Evolutionary conservation across 805 yeast species (phyloP).

Genomic region (Lipomyces mesembrius): DNA sequence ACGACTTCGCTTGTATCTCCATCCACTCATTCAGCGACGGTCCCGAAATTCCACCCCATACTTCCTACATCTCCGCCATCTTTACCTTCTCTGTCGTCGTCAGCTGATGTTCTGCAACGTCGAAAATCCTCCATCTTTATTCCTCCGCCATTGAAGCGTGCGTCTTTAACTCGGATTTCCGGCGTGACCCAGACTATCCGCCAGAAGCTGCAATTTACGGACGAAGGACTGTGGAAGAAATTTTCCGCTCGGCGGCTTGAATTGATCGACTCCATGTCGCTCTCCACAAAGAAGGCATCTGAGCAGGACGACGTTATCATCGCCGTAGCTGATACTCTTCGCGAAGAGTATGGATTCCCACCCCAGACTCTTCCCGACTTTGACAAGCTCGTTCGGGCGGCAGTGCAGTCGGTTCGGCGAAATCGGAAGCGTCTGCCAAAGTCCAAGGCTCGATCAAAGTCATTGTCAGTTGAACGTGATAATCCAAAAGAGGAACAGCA

Average conservation of each 20-base stretch:
- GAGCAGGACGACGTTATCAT: constrained; percentile 87
- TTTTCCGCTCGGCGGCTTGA: constrained; percentile 90
- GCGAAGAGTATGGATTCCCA: constrained; percentile 78
- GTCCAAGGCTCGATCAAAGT: constrained; percentile 37
- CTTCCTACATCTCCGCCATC: constrained; percentile 9
- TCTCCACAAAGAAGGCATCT: constrained; percentile 75
- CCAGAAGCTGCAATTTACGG: constrained; percentile 69
- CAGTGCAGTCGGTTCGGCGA: constrained; percentile 89
- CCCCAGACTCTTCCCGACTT: constrained; percentile 67
- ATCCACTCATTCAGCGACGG: neutral
- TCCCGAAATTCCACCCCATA: neutral
- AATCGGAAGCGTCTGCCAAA: constrained; percentile 73
- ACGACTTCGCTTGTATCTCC: neutral
- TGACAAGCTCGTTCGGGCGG: constrained; percentile 88
- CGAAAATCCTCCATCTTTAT: constrained; percentile 24
- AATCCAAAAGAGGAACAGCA: neutral
- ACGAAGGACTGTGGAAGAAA: constrained; percentile 83
- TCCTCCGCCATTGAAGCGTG: constrained; percentile 30
- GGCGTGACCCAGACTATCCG: constrained; percentile 66
- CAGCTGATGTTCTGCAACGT: constrained; percentile 8
- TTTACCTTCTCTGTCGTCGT: constrained; percentile 12
- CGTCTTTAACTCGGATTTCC: constrained; percentile 28
- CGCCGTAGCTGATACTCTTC: constrained; percentile 73
- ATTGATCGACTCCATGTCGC: constrained; percentile 73
- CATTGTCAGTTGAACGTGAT: constrained; percentile 24